phyloP scores from a whole-genome alignment of 2,329 filamentous ascomycete species.

The Fusarium tanahbumbuense region DNA sequence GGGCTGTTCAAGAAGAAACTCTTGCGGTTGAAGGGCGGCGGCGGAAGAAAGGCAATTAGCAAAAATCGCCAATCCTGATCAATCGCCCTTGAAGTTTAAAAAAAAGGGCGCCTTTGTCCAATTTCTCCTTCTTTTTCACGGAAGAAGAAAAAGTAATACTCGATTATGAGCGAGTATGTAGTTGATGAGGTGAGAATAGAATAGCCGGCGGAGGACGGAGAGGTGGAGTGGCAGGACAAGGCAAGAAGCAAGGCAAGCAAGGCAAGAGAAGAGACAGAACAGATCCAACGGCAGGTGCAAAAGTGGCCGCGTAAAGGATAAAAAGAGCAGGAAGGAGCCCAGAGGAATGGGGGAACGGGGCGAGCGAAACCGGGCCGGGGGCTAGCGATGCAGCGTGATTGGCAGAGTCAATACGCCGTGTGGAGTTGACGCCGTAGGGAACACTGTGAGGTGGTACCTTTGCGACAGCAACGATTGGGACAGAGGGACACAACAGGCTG shows the following conservation, averaged over 20 bases:
- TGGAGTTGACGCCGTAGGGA: constrained; percentile 30
- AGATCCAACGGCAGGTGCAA: constrained; percentile 34
- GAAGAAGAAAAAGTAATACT: constrained; percentile 28
- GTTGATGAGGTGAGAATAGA: constrained; percentile 39
- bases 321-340: constrained; percentile 38
- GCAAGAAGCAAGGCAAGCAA: constrained; percentile 29
- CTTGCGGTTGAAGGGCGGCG: constrained; percentile 33
- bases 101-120: not conserved
- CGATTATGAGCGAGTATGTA: constrained; percentile 26
- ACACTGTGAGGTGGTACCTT: constrained; percentile 46
- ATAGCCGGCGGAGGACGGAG: constrained; percentile 39
- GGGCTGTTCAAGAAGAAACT: constrained; percentile 37
- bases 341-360: constrained; percentile 35
- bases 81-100: constrained; percentile 17
- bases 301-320: constrained; percentile 37
- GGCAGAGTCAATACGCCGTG: not conserved
- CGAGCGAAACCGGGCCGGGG: constrained; percentile 34
- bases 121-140: constrained; percentile 10
- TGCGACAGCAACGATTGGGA: not conserved
- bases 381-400: constrained; percentile 18
- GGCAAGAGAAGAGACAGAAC: constrained; percentile 27
- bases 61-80: constrained; percentile 27
- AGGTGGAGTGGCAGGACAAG: constrained; percentile 38
- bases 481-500: constrained; percentile 15
- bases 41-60: constrained; percentile 31